Base-by-base conservation (phyloP, 202 grass and related monocot genomes). In the Elaeis oleifera region DNA sequence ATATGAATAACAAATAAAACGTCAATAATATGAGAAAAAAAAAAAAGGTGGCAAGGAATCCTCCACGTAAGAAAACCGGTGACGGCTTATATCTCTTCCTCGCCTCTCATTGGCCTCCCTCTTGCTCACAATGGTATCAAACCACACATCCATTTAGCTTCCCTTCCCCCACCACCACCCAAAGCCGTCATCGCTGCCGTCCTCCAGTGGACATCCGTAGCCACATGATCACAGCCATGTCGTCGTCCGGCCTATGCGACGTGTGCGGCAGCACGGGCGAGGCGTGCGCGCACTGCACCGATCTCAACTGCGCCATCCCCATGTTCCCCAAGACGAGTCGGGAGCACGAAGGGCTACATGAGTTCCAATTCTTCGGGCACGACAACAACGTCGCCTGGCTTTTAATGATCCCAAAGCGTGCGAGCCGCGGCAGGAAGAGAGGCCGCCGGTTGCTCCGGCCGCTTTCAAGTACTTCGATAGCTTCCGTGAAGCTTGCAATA, bases 11-110 rank as follows among this genome's bases (percentile, higher is more conserved):
- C 36, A 13, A 13, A 44, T 44, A 44, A 13, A 11, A 13, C 36
- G 7, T 11, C 36, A 11, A 13, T 44, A 44, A 44, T 13, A 44
- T 44, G 36, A 44, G 9, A 27, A 27, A 27, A 1, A 25, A 39
- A 39, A 13, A 9, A 77, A 83, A 71, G 70, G 75, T 89, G 94
- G 94, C 75, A 74, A 23, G 24, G 23, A 67, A 54, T 54, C 64
- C 24, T 67, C 64, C 64, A 67, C 64, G 64, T 31, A 54, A 67
- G 50, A 54, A 36, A 54, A 16, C 2, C n/a, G 54, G 49, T n/a
- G 63, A 31, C 19, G 23, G 18, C 22, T 25, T 22, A 31, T 54
- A 54, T 54, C 50, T 54, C 64, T 54, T 54, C 64, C 51, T 54
- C 25, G 5, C n/a, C 17, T 50, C 24, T 20, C 64, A 54, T 53